Evolutionary conservation across 2,329 filamentous ascomycete species (phyloP), one percentile per base, ranked within the genome.

Genomic region (Scopulariopsis brevicaulis): DNA sequence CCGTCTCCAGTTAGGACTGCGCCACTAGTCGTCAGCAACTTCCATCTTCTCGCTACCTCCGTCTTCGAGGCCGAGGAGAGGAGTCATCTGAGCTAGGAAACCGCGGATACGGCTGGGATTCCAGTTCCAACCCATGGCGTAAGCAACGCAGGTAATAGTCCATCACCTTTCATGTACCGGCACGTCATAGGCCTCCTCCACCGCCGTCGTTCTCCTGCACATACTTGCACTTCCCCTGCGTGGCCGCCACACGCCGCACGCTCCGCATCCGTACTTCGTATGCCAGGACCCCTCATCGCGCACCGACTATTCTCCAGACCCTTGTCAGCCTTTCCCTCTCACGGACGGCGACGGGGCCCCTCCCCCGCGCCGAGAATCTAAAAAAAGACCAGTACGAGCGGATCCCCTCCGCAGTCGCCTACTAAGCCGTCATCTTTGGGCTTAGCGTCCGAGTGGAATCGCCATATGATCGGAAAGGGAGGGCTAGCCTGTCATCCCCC

Each of bases 201-300:
- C 43, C 54, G 37, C 18, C 48, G 8, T 48, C 12, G 61, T 62
- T 64, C 57, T 57, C 58, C 65, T 64, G 60, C 58, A 32, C 28
- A 43, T 46, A 57, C 55, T 43, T 24, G 25, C 55, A 57, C 25
- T 22, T 25, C 20, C 37, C 46, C 25, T 28, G 20, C 25, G 32
- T 25, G 24, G 37, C 54, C 22, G 28, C 28, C 18, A 18, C 37
- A 50, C 50, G 20, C 43, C 51, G 40, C 55, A 48, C 55, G 40
- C 40, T 35, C 28, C 28, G 28, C 28, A 32, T 4, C 8, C 8
- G 4, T 8, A 32, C 28, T 32, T 32, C 48, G 12, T 34, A 35
- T 20, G 22, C 53, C 34, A 4, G 32, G 37, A n/a, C 40, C 34
- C 34, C 18, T 43, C 20, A 43, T 43, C 53, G 22, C 14, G 46